These are phyloP conservation scores for Pisolithus albus DNA, from an alignment of 768 basidiomycete genomes.

Conservation along the genomic window DNA sequence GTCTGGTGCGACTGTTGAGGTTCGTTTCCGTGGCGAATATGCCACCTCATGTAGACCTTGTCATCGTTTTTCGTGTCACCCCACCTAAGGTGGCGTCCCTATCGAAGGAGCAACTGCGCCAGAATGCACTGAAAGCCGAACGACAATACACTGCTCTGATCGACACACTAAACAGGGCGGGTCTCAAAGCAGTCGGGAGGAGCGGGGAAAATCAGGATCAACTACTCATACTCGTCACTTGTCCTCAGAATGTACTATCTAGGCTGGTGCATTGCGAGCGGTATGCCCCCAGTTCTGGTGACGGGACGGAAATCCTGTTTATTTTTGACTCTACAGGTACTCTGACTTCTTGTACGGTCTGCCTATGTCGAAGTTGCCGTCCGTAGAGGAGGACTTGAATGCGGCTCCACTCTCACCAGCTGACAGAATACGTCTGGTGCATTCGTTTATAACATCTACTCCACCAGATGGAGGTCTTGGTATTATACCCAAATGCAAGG, in stretches of 20 bases:
- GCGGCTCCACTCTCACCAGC: constrained; percentile 50
- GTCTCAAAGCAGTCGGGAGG: constrained; percentile 65
- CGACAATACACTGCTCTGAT: constrained; percentile 64
- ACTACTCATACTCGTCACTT: constrained; percentile 69
- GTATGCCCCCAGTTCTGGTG: constrained; percentile 34
- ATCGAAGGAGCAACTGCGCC: constrained; percentile 56
- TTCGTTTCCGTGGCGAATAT: constrained; percentile 15
- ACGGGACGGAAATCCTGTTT: not conserved
- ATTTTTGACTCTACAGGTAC: constrained; percentile 35
- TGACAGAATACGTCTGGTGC: constrained; percentile 74
- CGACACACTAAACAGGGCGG: constrained; percentile 51
- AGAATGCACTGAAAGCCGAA: constrained; percentile 58
- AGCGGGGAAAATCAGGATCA: constrained; percentile 73
- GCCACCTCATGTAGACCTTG: constrained; percentile 62
- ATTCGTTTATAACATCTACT: constrained; percentile 64
- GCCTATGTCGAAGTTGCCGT: constrained; percentile 45
- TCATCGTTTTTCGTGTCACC: constrained; percentile 61
- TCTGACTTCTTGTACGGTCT: constrained; percentile 74
- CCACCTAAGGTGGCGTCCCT: constrained; percentile 26
- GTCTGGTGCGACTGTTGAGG: not conserved
- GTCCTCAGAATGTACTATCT: constrained; percentile 53
- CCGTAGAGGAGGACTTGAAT: constrained; percentile 36
- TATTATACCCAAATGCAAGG: constrained; percentile 59
- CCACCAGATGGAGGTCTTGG: constrained; percentile 78
- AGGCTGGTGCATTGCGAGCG: constrained; percentile 68